Base-by-base conservation (phyloP, 2,329 filamentous ascomycete species). In the Sporothrix inflata region DNA sequence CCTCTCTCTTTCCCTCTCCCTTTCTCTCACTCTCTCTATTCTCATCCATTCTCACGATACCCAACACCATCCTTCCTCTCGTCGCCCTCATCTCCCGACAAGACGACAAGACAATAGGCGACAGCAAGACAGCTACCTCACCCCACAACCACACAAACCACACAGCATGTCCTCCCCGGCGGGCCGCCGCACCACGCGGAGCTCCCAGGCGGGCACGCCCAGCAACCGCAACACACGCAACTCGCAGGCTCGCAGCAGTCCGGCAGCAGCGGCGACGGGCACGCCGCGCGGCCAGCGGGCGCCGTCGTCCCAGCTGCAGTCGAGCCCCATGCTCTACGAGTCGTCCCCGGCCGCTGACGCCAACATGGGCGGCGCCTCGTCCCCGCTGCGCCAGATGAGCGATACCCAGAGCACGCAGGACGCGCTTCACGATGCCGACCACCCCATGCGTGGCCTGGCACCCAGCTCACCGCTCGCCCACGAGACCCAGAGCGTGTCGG, bases 301-400 rank as follows among this genome's bases (percentile, higher is more conserved):
- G 65, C 65, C 65, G 42, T 30, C 71, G 27, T 85, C 85, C 27
- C 84, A 86, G 76, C 84, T 90, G 74, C 88, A 89, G 5, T 96
- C 94, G 4, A 97, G 94, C 73, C 94, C 94, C 53, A 85, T 97
- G 75, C 92, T 93, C 81, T 97, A 90, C 81, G 89, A 87, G 77
- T 89, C 85, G 11, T 84, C 85, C 7, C 38, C 72, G 4, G 70
- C 70, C 0, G 57, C 60, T n/a, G 68, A 69, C 45, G 68, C 49
- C 21, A 24, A 65, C 53, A 68, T 69, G 49, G 74, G 30, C 65
- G 65, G 65, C 21, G 76, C 77, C 38, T 88, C 86, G 8, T 89
- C 87, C 49, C 87, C 87, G 12, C 78, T 89, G 76, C 82, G 85
- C 74, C 86, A 88, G 78, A 87, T 87, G 83, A 87, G 85, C 73